Evolutionary conservation across 805 yeast genomes (phyloP), one percentile per base, ranked within the genome.

Genomic region (Candida endomychidarum): DNA sequence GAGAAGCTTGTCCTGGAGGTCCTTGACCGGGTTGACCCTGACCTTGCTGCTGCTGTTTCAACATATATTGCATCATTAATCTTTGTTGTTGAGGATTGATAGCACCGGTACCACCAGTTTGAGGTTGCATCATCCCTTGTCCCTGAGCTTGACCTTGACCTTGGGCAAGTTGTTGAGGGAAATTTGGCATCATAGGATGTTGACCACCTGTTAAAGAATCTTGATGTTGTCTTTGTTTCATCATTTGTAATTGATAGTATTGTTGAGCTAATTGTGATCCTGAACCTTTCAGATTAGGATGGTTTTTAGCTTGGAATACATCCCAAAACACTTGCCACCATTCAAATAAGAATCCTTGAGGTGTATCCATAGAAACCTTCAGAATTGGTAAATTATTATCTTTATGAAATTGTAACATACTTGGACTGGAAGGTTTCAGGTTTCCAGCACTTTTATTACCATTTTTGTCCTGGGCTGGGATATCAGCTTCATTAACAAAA

Each of bases 251-350:
- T 48, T 83, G 86, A 52, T 79, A 80, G 61, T 85, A 86, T 54
- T 83, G 86, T 33, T 77, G 75, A 2, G 93, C 91, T 42, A 76
- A 34, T 10, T 37, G 46, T 18, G 45, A 34, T 4, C 37, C 33
- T 3, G 24, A 30, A 10, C 22, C 34, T 12, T 24, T 29, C 8
- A 16, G 37, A 34, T 34, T 34, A 8, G 37, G 68, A 47, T 77
- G 80, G 29, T 86, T 80, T 51, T 88, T 74, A 2, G 95, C 95
- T 54, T 85, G 85, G 61, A 83, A 86, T 20, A 88, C 81, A 57
- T 89, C 96, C 96, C 96, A 90, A 58, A 89, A 90, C 12, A 90
- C 80, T 67, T 81, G 88, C 96, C 96, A 89, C 97, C 97, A 89
- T 59, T 90, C 97, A 53, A 78, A 82, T 17, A 89, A 64, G 54